Conservation (phyloP, 208 protist genomes). For the Leishmania arabica region DNA sequence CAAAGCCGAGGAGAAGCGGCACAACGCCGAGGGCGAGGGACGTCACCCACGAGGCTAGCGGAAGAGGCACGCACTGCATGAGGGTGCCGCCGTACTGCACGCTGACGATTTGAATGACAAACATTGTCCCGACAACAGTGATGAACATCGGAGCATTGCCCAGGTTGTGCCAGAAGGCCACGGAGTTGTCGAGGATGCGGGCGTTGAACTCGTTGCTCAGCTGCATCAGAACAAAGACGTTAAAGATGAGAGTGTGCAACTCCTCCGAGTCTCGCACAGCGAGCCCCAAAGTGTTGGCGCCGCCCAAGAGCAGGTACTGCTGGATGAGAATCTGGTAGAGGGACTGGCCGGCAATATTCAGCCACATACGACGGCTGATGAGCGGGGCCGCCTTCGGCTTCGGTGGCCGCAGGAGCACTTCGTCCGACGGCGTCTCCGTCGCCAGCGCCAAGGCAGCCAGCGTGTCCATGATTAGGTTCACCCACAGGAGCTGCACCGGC, state of each 20-base stretch:
- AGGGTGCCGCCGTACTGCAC: conserved; percentile 80
- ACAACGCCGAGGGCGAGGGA: conserved; percentile 49
- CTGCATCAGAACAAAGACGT: conserved; percentile 89
- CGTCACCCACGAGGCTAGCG: conserved; percentile 56
- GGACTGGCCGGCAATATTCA: conserved; percentile 79
- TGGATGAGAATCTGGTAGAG: conserved; percentile 80
- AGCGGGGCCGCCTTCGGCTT: conserved; percentile 87
- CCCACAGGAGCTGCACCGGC: conserved; percentile 93
- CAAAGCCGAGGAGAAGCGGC: conserved; percentile 54
- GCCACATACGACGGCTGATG: conserved; percentile 93
- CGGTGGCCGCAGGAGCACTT: conserved; percentile 75
- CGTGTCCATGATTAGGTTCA: conserved; percentile 95
- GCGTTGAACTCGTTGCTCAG: conserved; percentile 93
- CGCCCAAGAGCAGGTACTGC: conserved; percentile 57
- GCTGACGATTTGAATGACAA: conserved; percentile 62
- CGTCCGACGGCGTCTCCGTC: conserved; percentile 84
- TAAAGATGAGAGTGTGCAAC: conserved; percentile 83
- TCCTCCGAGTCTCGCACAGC: conserved; percentile 9
- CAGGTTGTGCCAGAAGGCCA: conserved; percentile 61
- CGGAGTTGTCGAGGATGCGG: conserved; percentile 50
- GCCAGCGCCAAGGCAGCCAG: conserved; percentile 92
- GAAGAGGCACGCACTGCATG: conserved; percentile 81
- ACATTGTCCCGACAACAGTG: conserved; percentile 64
- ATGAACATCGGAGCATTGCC: conserved; percentile 58
- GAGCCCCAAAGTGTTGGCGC: conserved; percentile 18